Evolutionary conservation across 2,329 filamentous ascomycete species (phyloP).

Genomic region (Ceratocystis alfenasii): DNA sequence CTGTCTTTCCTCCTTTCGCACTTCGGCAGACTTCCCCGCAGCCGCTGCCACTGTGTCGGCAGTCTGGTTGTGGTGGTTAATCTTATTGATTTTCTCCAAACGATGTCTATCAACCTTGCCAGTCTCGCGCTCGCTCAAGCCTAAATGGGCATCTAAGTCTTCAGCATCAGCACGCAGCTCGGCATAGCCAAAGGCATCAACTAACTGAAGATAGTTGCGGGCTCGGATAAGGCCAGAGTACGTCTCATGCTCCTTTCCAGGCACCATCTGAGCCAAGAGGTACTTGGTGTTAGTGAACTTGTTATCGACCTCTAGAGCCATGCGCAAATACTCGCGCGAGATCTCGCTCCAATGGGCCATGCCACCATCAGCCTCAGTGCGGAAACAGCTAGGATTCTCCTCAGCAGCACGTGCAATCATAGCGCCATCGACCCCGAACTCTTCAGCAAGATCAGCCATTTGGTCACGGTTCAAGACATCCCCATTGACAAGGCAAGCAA

Average conservation of each 20-base stretch:
- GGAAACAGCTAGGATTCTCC: constrained; percentile 81
- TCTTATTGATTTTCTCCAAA: constrained; percentile 20
- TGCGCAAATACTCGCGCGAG: constrained; percentile 60
- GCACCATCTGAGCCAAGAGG: constrained; percentile 71
- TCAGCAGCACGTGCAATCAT: constrained; percentile 97
- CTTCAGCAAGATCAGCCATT: constrained; percentile 55
- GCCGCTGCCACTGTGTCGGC: constrained; percentile 34
- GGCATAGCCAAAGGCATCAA: constrained; percentile 52
- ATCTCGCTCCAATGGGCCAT: constrained; percentile 64
- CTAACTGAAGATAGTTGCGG: constrained; percentile 60
- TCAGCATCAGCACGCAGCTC: constrained; percentile 52
- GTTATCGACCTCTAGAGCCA: constrained; percentile 67
- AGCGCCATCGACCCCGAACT: constrained; percentile 81
- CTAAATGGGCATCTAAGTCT: constrained; percentile 52
- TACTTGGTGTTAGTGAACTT: constrained; percentile 90
- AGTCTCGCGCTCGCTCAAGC: constrained; percentile 25
- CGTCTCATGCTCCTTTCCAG: constrained; percentile 53
- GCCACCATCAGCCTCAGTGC: constrained; percentile 55
- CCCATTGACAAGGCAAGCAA: constrained; percentile 92
- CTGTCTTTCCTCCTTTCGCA: constrained; percentile 28
- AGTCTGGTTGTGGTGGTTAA: constrained; percentile 27
- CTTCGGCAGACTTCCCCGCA: constrained; percentile 36
- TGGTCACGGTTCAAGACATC: constrained; percentile 70
- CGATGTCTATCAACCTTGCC: constrained; percentile 21
- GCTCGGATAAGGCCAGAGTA: constrained; percentile 51